These are phyloP conservation scores for Sparassis latifolia DNA, from an alignment of 1,284 basidiomycete species.

Conservation along the genomic window DNA sequence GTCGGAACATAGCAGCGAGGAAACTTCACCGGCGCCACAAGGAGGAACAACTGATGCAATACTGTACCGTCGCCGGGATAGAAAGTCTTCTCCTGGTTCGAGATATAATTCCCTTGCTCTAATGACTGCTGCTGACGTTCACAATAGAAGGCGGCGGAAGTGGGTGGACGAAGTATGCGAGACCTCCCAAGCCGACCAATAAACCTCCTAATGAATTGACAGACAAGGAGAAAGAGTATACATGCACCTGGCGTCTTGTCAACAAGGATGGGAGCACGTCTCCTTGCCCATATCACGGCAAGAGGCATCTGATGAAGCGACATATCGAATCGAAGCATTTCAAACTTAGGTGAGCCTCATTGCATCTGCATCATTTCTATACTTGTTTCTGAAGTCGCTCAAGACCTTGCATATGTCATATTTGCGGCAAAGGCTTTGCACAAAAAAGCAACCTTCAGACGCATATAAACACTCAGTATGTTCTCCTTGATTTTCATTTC, in stretches of 20 bases:
- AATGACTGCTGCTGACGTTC: not conserved
- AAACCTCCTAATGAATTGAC: no score
- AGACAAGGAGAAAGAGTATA: no score
- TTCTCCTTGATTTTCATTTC: conserved; percentile 7
- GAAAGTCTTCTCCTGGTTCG: not conserved
- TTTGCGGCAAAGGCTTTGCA: conserved; percentile 50
- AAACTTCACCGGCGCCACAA: not conserved
- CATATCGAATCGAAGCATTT: conserved; percentile 62
- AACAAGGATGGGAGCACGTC: conserved; percentile 1
- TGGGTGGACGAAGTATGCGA: conserved; percentile 17
- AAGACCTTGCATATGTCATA: conserved; percentile 49
- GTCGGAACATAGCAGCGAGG: conserved; percentile 9
- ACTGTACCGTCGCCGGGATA: no score
- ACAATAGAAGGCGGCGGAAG: not conserved
- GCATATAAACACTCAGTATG: conserved; percentile 58
- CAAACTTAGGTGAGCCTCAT: conserved; percentile 43
- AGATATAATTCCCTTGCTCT: not conserved
- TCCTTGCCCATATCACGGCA: conserved; percentile 45
- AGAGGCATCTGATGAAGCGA: conserved; percentile 62
- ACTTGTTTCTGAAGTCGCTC: not conserved
- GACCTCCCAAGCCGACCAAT: no score
- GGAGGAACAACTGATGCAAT: not conserved
- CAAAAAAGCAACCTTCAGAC: conserved; percentile 56
- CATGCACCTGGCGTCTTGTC: conserved; percentile 21
- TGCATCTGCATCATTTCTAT: not conserved